phyloP scores from a whole-genome alignment of 208 protist genomes.

The Wallacemonas sp. region DNA sequence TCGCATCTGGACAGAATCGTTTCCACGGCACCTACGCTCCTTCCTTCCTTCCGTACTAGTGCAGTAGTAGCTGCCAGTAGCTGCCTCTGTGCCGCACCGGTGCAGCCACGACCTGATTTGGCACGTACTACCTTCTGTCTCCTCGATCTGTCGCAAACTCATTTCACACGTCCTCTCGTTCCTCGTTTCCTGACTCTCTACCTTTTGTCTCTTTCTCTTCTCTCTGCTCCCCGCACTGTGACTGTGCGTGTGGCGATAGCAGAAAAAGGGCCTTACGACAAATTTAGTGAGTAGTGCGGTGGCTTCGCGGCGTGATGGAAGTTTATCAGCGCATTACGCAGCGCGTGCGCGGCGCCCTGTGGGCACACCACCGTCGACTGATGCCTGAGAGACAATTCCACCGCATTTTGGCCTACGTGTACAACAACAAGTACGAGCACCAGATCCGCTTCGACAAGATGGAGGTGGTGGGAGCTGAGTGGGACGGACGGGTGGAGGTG shows the following conservation, averaged over 20 bases:
- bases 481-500: conserved; percentile 85
- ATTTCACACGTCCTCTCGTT: background rate
- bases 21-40: too few species aligned
- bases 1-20: too few species aligned
- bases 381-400: conserved; percentile 91
- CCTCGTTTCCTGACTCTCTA: background rate
- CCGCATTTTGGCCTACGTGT: conserved; percentile 91
- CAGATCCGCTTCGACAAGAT: conserved; percentile 91
- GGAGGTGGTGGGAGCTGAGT: conserved; percentile 80
- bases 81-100: too few species aligned
- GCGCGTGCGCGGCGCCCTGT: conserved; percentile 86
- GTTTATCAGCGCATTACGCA: conserved; percentile 89
- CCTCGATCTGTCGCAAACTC: too few species aligned
- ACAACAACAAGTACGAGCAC: conserved; percentile 94
- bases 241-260: conserved; percentile 6
- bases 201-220: background rate
- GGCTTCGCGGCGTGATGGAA: conserved; percentile 62
- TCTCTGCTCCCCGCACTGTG: conserved; percentile 5
- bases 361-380: conserved; percentile 90
- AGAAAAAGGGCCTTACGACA: background rate
- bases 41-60: too few species aligned
- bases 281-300: background rate
- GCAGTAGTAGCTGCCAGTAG: too few species aligned
- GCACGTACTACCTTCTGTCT: too few species aligned
- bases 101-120: too few species aligned